Evolutionary conservation across 2,329 filamentous ascomycete genomes (phyloP).

Genomic region (Paecilomyces niveus): DNA sequence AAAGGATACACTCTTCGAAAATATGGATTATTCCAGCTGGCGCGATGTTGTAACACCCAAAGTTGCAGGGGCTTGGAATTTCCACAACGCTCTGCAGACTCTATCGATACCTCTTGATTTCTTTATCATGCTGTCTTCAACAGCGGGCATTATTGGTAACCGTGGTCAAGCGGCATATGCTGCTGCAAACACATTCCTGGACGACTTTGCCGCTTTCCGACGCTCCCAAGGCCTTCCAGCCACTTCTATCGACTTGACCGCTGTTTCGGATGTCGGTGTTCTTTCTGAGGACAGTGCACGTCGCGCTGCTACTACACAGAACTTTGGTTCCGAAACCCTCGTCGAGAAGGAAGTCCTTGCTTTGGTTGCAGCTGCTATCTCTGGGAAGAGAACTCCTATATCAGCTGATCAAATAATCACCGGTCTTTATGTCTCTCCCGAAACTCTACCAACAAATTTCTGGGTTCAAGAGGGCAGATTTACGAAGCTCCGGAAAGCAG

Average conservation of each 20-base stretch:
- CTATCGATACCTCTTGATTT: conserved; percentile 5
- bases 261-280: not conserved
- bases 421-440: too few relatives aligned
- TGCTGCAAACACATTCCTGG: conserved; percentile 6
- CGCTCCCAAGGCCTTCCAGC: not conserved
- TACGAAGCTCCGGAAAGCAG: too few relatives aligned
- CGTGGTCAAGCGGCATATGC: conserved; percentile 8
- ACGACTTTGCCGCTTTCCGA: conserved; percentile 6
- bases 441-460: too few relatives aligned
- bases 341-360: not conserved
- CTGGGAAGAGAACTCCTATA: not conserved
- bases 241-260: not conserved
- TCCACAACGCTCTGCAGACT: conserved; percentile 5
- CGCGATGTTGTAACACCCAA: not conserved
- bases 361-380: not conserved
- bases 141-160: conserved; percentile 6
- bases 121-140: conserved; percentile 8
- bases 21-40: conserved; percentile 6
- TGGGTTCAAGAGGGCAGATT: too few relatives aligned
- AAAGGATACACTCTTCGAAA: conserved; percentile 26
- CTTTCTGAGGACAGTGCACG: not conserved
- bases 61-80: conserved; percentile 6
- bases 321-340: not conserved
- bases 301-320: not conserved
- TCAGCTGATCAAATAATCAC: too few relatives aligned